A percentile compares a stretch with the other conserved stretches of the same genome.
Conservation (phyloP, 2,329 filamentous ascomycete species). For the Cadophora gregata region DNA sequence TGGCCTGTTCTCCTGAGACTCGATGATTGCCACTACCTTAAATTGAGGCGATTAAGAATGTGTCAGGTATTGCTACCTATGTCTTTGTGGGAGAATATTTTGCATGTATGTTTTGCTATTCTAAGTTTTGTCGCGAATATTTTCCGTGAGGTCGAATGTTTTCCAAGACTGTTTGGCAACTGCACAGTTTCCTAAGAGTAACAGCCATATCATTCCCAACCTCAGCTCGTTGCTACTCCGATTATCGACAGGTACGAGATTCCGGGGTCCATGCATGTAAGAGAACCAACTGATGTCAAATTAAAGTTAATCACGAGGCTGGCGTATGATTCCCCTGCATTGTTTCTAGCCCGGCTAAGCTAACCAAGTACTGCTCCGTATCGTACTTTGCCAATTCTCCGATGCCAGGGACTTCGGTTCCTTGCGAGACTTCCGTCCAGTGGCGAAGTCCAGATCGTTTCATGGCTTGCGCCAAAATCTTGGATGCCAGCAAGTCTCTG, state of each 20-base stretch:
- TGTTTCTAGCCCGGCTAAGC: slow-evolving; percentile 5
- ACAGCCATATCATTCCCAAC: neutral
- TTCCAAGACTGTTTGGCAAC: neutral
- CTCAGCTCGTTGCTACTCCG: too few species aligned
- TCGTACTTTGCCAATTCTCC: slow-evolving; percentile 4
- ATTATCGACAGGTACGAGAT: neutral
- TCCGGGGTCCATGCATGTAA: neutral
- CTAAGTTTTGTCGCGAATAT: neutral
- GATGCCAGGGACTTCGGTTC: slow-evolving; percentile 7
- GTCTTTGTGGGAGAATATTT: neutral
- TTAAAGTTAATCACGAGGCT: slow-evolving; percentile 23
- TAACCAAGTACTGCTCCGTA: slow-evolving; percentile 2
- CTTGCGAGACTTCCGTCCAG: neutral
- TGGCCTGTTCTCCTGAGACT: neutral
- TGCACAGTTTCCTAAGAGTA: neutral
- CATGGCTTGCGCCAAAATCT: neutral
- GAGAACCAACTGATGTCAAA: slow-evolving; percentile 11
- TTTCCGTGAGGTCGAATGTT: neutral
- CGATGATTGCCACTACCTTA: neutral
- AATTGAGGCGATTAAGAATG: too few species aligned
- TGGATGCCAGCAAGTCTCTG: neutral
- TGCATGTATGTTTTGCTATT: neutral
- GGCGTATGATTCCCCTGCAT: slow-evolving; percentile 9
- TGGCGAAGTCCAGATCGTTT: neutral
- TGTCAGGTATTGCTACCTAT: neutral